Evolutionary conservation across 805 yeast genomes (phyloP).

Genomic region (Zygoascus flipseniorum): DNA sequence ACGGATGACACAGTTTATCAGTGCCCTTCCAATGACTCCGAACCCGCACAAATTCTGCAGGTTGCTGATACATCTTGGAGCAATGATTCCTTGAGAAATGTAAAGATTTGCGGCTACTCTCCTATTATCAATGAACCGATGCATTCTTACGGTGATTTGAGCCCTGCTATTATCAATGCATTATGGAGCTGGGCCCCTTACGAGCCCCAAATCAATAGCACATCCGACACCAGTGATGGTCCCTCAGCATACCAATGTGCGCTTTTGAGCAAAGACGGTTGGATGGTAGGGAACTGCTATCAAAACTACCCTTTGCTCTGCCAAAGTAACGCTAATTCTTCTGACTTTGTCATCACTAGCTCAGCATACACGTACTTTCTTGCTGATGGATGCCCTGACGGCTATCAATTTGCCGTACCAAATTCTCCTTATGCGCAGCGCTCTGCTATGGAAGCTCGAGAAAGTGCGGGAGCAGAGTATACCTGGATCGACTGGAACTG

Average conservation of each 20-base stretch:
- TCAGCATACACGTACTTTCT: slow-evolving; percentile 28
- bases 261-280: slow-evolving; percentile 36
- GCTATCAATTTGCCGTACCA: slow-evolving; percentile 39
- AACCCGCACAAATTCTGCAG: slow-evolving; percentile 8
- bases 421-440: slow-evolving; percentile 40
- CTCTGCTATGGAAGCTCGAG: slow-evolving; percentile 11
- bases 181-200: slow-evolving; percentile 69
- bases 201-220: slow-evolving; percentile 37
- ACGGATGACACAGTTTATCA: background rate
- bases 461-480: slow-evolving; percentile 20
- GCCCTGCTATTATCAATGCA: slow-evolving; percentile 15
- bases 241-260: slow-evolving; percentile 42
- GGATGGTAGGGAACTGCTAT: slow-evolving; percentile 65
- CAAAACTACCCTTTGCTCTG: slow-evolving; percentile 45
- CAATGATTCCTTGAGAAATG: slow-evolving; percentile 29
- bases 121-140: slow-evolving; percentile 47
- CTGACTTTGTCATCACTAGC: slow-evolving; percentile 31
- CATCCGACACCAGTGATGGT: slow-evolving; percentile 8
- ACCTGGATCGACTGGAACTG: slow-evolving; percentile 83
- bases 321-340: slow-evolving; percentile 28
- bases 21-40: background rate
- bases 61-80: slow-evolving; percentile 30
- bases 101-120: slow-evolving; percentile 51
- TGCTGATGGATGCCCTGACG: slow-evolving; percentile 30
- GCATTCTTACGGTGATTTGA: slow-evolving; percentile 8